Conservation (phyloP, 139 green algal genomes). For the Auxenochlorella protothecoides region DNA sequence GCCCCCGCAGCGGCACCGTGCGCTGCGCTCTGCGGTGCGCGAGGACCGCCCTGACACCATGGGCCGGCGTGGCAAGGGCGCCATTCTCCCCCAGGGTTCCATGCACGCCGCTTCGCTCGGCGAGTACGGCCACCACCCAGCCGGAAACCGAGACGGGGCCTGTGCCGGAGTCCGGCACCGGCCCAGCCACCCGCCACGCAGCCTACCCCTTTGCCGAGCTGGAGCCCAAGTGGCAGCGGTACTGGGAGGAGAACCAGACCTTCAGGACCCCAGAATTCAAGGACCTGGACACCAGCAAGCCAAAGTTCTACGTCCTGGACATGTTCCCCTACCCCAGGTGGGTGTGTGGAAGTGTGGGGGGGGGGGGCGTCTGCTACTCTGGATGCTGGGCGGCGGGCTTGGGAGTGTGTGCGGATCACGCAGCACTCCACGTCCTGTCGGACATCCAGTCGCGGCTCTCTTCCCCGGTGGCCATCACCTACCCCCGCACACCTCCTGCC, state of each 20-base stretch:
- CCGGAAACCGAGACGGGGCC: no score
- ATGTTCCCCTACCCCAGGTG: conserved; percentile 99
- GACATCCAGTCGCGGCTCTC: no score
- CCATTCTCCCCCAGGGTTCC: neutral
- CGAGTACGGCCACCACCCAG: no score
- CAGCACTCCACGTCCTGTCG: no score
- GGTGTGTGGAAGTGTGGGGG: neutral
- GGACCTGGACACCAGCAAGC: conserved; percentile 86
- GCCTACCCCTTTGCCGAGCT: neutral
- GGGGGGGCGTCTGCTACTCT: no score
- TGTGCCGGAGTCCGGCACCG: no score
- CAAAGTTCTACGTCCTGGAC: conserved; percentile 98
- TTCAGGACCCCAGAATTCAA: conserved; percentile 78
- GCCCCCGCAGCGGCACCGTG: no score
- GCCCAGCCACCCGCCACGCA: no score
- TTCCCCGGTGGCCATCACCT: neutral
- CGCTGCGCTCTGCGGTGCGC: no score
- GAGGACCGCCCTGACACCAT: no score
- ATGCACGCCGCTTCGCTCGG: neutral
- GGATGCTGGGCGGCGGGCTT: no score
- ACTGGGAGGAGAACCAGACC: conserved; percentile 83
- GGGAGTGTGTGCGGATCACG: no score
- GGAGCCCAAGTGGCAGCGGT: conserved; percentile 74
- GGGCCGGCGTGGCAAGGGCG: neutral
- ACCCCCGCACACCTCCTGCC: neutral